Conservation (phyloP, 441 rosid species). For the Euphorbia neoarborescens region DNA sequence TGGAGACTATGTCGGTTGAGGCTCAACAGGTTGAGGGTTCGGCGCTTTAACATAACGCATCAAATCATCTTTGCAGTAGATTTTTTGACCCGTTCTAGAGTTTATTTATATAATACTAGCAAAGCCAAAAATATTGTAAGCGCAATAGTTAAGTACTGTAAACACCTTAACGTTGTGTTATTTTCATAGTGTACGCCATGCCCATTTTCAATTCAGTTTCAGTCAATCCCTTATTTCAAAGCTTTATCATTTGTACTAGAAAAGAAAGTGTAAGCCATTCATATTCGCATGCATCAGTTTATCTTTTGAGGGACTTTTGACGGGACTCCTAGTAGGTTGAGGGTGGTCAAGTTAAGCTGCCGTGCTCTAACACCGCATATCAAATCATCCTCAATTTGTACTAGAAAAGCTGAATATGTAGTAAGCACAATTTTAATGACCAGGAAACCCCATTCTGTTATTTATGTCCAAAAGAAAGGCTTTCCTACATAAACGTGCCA, state of each 20-base stretch:
- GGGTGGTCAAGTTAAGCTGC: too few relatives aligned
- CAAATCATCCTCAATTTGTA: too few relatives aligned
- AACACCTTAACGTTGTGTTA: neutral
- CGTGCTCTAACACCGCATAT: too few relatives aligned
- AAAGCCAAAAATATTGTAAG: slow-evolving; percentile 14
- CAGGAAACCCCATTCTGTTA: too few relatives aligned
- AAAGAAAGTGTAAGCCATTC: too few relatives aligned
- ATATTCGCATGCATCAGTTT: too few relatives aligned
- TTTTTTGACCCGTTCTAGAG: slow-evolving; percentile 36
- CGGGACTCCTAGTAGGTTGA: too few relatives aligned
- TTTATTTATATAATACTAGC: slow-evolving; percentile 45
- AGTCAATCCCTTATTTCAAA: neutral
- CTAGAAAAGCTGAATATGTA: too few relatives aligned
- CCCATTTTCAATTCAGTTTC: neutral
- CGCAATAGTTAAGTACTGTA: neutral
- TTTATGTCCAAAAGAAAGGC: too few relatives aligned
- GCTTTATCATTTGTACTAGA: neutral
- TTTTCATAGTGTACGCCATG: neutral
- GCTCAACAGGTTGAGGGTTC: slow-evolving; percentile 18
- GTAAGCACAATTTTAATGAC: too few relatives aligned
- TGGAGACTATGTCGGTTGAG: slow-evolving; percentile 1
- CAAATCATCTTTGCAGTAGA: slow-evolving; percentile 43
- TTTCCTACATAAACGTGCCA: too few relatives aligned
- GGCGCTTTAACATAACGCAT: slow-evolving; percentile 23
- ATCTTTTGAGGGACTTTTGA: too few relatives aligned